Conservation (phyloP, 352 stramenopile genomes). For the Thalassiosira mediterranea region DNA sequence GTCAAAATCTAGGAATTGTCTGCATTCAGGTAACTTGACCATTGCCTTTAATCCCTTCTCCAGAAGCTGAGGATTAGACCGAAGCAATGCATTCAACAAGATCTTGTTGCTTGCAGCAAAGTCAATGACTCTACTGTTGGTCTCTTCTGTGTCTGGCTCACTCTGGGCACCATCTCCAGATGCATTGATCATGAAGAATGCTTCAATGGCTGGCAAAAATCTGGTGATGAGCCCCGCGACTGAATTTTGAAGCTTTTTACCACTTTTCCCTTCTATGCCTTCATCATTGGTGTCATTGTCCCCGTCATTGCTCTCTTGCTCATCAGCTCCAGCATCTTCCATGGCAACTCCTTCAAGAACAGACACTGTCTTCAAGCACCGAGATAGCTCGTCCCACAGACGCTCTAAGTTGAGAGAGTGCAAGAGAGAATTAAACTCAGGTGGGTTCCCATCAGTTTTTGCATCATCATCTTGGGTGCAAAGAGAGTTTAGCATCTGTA, state of each 20-base stretch:
- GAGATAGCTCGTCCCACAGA: conserved; percentile 83
- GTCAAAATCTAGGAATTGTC: conserved; percentile 97
- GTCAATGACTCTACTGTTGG: conserved; percentile 67
- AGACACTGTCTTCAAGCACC: conserved; percentile 77
- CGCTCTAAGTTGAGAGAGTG: conserved; percentile 78
- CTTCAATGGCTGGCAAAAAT: conserved; percentile 97
- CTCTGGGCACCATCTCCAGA: conserved; percentile 23
- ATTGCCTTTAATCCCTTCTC: conserved; percentile 94
- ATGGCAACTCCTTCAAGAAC: conserved; percentile 74
- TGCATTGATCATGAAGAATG: conserved; percentile 98
- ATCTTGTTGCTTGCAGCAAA: conserved; percentile 96
- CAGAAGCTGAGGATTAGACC: conserved; percentile 94
- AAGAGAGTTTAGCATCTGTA: conserved; percentile 92
- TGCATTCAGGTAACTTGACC: conserved; percentile 94
- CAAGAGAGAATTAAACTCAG: conserved; percentile 84
- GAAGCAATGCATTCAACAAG: conserved; percentile 96
- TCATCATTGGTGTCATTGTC: conserved; percentile 75
- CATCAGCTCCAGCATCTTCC: conserved; percentile 57
- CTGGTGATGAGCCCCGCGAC: conserved; percentile 91
- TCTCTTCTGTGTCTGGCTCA: conserved; percentile 11
- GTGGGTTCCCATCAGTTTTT: conserved; percentile 68
- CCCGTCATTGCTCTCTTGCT: conserved; percentile 69
- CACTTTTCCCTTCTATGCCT: conserved; percentile 39
- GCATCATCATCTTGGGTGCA: conserved; percentile 75
- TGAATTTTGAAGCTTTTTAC: conserved; percentile 82